Evolutionary conservation across 2,329 filamentous ascomycete genomes (phyloP).

Genomic region (Colletotrichum sp.): DNA sequence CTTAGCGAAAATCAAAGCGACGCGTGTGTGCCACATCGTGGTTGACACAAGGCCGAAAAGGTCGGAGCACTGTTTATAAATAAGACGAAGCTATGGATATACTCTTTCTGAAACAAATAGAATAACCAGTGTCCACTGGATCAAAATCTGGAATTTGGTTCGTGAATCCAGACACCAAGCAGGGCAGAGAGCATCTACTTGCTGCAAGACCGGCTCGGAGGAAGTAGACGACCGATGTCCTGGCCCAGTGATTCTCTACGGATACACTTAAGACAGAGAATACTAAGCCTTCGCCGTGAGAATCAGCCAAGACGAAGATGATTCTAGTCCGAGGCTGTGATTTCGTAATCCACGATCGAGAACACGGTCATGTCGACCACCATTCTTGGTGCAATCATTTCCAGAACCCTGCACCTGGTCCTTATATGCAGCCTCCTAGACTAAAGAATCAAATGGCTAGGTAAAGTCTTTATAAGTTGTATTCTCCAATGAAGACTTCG

Average conservation of each 20-base stretch:
- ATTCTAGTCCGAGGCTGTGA: neutral
- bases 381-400: neutral
- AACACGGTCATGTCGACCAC: neutral
- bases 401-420: accelerated
- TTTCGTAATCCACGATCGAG: accelerated
- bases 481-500: accelerated
- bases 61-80: no score
- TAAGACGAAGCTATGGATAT: no score
- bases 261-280: neutral
- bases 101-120: no score
- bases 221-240: no score
- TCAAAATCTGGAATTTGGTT: no score
- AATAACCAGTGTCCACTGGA: no score
- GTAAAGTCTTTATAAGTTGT: neutral
- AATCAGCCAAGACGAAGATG: neutral
- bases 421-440: neutral
- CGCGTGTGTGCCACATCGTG: neutral
- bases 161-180: no score
- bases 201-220: no score
- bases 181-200: no score
- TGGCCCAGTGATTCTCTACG: no score
- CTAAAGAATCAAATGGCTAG: accelerated
- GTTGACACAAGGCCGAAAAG: no score
- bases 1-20: no score
- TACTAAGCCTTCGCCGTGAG: accelerated